Base-by-base conservation (phyloP, 441 rosid genomes). In the Cnidoscolus chayamansa region DNA sequence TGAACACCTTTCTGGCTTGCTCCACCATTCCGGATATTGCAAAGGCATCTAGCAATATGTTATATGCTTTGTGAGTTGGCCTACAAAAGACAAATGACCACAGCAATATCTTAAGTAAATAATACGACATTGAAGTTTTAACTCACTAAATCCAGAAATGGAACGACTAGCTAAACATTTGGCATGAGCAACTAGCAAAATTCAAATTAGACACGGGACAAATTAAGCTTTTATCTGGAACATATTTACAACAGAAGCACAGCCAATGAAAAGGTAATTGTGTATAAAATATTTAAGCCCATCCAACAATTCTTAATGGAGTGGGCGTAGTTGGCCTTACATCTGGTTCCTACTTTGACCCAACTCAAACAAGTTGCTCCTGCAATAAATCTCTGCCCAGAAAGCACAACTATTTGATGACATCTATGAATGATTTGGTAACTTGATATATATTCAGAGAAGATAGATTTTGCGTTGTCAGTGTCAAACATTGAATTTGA, bases 11-110 rank as follows among this genome's bases (percentile, higher is more conserved):
- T 68, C 83, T 85, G 69, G 99, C 97, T 82, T 94, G 97, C 78
- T 94, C 99, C 81, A 89, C 94, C 99, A 90, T 94, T 60, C 97
- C 97, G 16, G 94, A 89, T 50, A 94, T 87, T 58, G 97, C 96
- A 67, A 94, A 94, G 74, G 97, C 93, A 83, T 92, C 94, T 49
- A 94, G 98, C 86, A 94, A 84, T 76, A 90, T 90, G 81, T 94
- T 90, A 79, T 94, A 94, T 49, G 97, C 96, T 85, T 90, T 87
- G 74, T 79, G 94, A n/a, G 91, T 90, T 16, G 97, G 98, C 85
- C 98, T 94, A 74, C 62, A 86, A 58, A 62, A 49, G 79, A 57
- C 9, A 76, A 43, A 80, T 17, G 61, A 62, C 61, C 0, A 49
- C 48, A 62, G 30, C 72, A 66, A 70, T 47, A 55, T 62, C 62